Base-by-base conservation (phyloP, 228 moss, liverwort and hornwort genomes). In the Sphagnum magellanicum region DNA sequence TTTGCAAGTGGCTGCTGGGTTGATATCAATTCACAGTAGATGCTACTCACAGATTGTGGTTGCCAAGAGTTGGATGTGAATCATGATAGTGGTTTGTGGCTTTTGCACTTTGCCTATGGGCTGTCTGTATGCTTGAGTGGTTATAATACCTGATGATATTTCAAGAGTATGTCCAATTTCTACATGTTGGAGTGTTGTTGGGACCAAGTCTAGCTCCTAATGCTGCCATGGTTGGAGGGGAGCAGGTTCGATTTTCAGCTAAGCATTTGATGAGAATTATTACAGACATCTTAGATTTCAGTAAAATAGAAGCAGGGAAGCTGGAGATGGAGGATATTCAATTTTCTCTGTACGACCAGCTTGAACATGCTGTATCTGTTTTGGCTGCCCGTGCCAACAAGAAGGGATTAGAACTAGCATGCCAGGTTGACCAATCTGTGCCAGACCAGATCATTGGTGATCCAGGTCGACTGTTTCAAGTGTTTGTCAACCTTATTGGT, bases 361-460 rank as follows among this genome's bases (percentile, higher is more conserved):
- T 88, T 53, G 88, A 88, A 76, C 88, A 88, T 68, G 84, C 88
- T 16, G 88, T 88, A 47, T 88, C 84, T 52, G 88, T 88, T 59
- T 75, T 88, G 84, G 88, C 82, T 70, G 84, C 88, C 13, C 88
- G 88, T 48, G 88, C 88, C 5, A 79, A 80, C 59, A 88, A 88
- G 72, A 88, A 88, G 75, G 88, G 88, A 51, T 79, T 88, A 53
- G 88, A 88, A 76, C 70, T 88, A 78, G 88, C 88, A 47, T 88
- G 84, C 59, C 84, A 84, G 70, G 84, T 88, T 67, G 81, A 84
- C 72, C 84, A 53, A 15, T 68, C 72, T 74, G 88, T 88, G 49
- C 88, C 88, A 55, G 88, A 88, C 76, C 88, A 88, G 70, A 88
- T 88, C 49, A 88, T 88, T 74, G 88, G 88, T 67, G 88, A 88